Evolutionary conservation across 163 green algal species (phyloP).

Genomic region (Coccomyxa subellipsoidea): DNA sequence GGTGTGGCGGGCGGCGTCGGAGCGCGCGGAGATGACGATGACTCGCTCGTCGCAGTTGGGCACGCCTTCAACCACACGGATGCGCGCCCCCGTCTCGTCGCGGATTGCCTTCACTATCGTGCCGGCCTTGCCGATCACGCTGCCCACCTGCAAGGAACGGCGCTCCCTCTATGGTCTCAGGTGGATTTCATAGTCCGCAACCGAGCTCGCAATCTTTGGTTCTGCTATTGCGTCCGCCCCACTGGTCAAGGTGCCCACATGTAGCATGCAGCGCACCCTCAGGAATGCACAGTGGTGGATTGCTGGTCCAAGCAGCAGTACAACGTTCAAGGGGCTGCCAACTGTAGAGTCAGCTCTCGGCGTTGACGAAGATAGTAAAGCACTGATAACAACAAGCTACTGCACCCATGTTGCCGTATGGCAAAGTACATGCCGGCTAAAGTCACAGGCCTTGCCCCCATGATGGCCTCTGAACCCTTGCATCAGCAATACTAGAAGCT

Average conservation of each 20-base stretch:
- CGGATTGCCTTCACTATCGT: slow-evolving; percentile 37
- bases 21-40: slow-evolving; percentile 28
- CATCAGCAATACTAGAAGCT: too few species aligned
- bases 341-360: too few species aligned
- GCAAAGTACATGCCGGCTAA: too few species aligned
- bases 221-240: too few species aligned
- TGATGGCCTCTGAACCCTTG: too few species aligned
- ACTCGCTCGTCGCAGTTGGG: slow-evolving; percentile 38
- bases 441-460: too few species aligned
- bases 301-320: not conserved
- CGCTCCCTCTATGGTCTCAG: not conserved
- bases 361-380: too few species aligned
- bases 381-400: too few species aligned
- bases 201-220: too few species aligned
- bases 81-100: slow-evolving; percentile 32
- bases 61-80: slow-evolving; percentile 31
- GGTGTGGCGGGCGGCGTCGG: not conserved
- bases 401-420: too few species aligned
- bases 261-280: not conserved
- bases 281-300: not conserved
- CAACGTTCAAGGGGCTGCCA: too few species aligned
- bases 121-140: slow-evolving; percentile 46
- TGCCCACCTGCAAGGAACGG: slow-evolving; percentile 16
- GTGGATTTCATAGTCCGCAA: not conserved
- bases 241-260: not conserved